Evolutionary conservation across 2,329 filamentous ascomycete genomes (phyloP).

Genomic region (Colletotrichum tanaceti): DNA sequence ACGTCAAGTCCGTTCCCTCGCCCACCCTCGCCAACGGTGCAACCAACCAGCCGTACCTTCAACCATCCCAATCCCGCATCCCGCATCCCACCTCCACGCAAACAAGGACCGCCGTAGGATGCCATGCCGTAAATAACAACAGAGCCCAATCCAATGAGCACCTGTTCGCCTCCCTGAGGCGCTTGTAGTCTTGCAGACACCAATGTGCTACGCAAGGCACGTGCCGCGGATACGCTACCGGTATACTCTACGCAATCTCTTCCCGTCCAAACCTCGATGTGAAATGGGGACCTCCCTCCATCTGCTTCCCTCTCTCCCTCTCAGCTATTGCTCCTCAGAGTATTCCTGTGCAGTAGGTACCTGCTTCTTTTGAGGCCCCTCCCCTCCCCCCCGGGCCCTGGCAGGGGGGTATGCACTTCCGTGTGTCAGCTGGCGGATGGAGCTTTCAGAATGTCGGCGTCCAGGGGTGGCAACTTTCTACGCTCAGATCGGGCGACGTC

Average conservation of each 20-base stretch:
- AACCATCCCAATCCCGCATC: conserved; percentile 12
- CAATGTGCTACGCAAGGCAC: conserved; percentile 10
- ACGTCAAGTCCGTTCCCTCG: conserved; percentile 34
- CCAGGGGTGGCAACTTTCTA: conserved; percentile 14
- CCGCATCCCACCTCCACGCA: conserved; percentile 4
- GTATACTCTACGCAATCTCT: not conserved
- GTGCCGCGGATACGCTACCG: conserved; percentile 30
- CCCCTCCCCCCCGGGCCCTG: too few species aligned
- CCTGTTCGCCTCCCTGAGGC: not conserved
- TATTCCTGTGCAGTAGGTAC: not conserved
- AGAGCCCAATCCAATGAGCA: conserved; percentile 3
- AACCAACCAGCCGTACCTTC: conserved; percentile 6
- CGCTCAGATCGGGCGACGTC: conserved; percentile 36
- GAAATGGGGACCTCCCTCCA: conserved; percentile 10
- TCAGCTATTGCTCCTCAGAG: not conserved
- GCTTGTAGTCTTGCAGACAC: conserved; percentile 2
- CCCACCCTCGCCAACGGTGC: not conserved
- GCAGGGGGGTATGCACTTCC: conserved; percentile 6
- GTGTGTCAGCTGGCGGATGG: conserved; percentile 35
- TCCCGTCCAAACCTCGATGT: conserved; percentile 14
- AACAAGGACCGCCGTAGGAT: conserved; percentile 3
- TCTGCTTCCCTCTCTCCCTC: not conserved
- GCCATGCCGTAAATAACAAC: conserved; percentile 20
- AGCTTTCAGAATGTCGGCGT: conserved; percentile 17
- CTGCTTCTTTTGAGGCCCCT: conserved; percentile 1